These are phyloP conservation scores for Tephrocybe rancida DNA, from an alignment of 768 basidiomycete species.

Conservation along the genomic window DNA sequence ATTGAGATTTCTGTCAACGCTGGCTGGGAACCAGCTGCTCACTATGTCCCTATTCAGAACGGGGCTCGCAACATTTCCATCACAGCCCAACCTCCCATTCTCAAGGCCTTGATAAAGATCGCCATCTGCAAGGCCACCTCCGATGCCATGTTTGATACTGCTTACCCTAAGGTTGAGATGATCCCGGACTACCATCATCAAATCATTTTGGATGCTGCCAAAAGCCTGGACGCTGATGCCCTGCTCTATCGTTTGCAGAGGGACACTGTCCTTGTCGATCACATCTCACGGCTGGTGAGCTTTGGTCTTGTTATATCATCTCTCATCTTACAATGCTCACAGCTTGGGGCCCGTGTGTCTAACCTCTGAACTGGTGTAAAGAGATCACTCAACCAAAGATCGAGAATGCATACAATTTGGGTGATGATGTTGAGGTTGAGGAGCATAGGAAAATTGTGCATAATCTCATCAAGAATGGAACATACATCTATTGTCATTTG, in stretches of 20 bases:
- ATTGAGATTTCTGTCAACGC: not conserved
- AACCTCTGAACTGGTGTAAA: not conserved
- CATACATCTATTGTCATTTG: too few relatives aligned
- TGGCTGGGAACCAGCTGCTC: not conserved
- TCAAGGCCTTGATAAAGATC: not conserved
- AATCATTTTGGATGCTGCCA: not conserved
- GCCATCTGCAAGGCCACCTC: not conserved
- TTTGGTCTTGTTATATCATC: not conserved
- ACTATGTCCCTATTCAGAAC: not conserved
- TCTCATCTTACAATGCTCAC: not conserved
- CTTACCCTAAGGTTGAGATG: not conserved
- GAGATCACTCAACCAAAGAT: too few relatives aligned
- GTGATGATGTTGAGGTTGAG: too few relatives aligned
- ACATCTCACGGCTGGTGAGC: not conserved
- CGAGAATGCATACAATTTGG: too few relatives aligned
- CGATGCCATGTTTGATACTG: not conserved
- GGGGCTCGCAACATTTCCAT: not conserved
- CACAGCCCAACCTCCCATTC: not conserved
- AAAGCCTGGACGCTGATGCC: not conserved
- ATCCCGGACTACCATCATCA: not conserved
- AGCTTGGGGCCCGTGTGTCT: not conserved
- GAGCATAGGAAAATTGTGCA: too few relatives aligned
- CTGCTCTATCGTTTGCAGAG: not conserved
- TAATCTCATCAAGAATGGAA: too few relatives aligned
- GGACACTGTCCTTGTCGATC: not conserved